Evolutionary conservation across 805 yeast genomes (phyloP), one percentile per base, ranked within the genome.

Genomic region (Barnettozyma californica): DNA sequence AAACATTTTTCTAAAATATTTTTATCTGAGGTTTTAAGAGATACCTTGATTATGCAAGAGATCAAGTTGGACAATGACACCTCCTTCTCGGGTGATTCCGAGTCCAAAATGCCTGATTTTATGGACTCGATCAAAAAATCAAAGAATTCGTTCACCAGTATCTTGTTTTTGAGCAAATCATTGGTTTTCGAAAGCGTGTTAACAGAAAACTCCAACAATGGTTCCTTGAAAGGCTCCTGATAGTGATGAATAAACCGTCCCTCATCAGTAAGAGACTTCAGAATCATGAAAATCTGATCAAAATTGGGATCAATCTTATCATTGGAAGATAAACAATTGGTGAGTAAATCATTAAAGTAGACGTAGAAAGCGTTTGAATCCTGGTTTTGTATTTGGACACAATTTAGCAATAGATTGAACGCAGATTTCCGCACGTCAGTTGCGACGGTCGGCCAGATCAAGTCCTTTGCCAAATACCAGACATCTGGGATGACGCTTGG

Each of bases 391-490:
- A 62, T 59, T 20, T 62, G 59, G 9, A 84, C 78, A 62, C 95
- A 84, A 44, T 72, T 70, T 7, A 65, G 59, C 58, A 87, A 62
- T 21, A 89, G 67, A 16, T 70, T 63, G 31, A 87, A 63, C 0
- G 83, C 81, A 1, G 76, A 74, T 29, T 48, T 40, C 11, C 47
- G 43, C 4, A 46, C 29, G 83, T 63, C 16, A 65, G 68, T 1
- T 62, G 48, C 19, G 56, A 58, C n/a, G 61, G 63, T 29, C 0
- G 67, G 60, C 7, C 68, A 68, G 44, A 86, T 71, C 61, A 83
- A 64, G 44, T 74, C 78, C 50, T 77, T 68, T 0, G 84, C 83
- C 45, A 81, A 66, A 61, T 83, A 80, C 96, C 96, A 88, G 1
- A 87, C 71, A 52, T 85, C 90, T 0, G 87, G 81, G 4, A 87